Percentiles rank a stretch among this genome's conserved stretches.
phyloP scores from a whole-genome alignment of 441 rosid species.

The Hura crepitans region DNA sequence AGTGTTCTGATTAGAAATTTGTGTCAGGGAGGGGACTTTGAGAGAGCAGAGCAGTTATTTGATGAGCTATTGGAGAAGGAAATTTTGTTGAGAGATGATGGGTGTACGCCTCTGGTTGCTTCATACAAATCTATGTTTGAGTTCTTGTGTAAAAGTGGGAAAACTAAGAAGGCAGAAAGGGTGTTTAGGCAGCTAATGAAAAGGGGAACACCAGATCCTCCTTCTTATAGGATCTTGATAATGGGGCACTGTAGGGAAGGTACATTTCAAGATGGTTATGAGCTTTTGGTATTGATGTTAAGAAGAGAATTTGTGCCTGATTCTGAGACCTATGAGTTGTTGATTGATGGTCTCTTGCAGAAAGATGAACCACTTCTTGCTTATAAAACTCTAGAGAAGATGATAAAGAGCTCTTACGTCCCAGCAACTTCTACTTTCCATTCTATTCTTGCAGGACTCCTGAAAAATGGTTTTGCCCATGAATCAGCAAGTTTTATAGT shows the following conservation, averaged over 20 bases:
- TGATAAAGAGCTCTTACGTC: slow-evolving; percentile 65
- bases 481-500: slow-evolving; percentile 52
- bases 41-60: slow-evolving; percentile 57
- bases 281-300: slow-evolving; percentile 67
- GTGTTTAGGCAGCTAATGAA: slow-evolving; percentile 77
- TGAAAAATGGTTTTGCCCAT: slow-evolving; percentile 38
- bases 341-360: slow-evolving; percentile 56
- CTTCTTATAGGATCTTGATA: slow-evolving; percentile 61
- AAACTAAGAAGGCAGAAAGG: slow-evolving; percentile 60
- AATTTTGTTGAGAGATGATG: slow-evolving; percentile 46
- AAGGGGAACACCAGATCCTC: slow-evolving; percentile 77
- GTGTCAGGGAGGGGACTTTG: slow-evolving; percentile 52
- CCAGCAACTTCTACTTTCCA: slow-evolving; percentile 57
- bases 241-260: slow-evolving; percentile 74
- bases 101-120: slow-evolving; percentile 67
- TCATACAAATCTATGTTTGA: slow-evolving; percentile 70
- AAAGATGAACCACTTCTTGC: slow-evolving; percentile 62
- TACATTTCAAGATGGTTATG: slow-evolving; percentile 47
- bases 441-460: slow-evolving; percentile 51
- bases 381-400: slow-evolving; percentile 46
- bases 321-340: slow-evolving; percentile 47
- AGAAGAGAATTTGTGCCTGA: slow-evolving; percentile 64
- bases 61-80: slow-evolving; percentile 49
- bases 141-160: slow-evolving; percentile 63
- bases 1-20: slow-evolving; percentile 61